Base-by-base conservation (phyloP, 768 basidiomycete species). In the Calocera viscosa region DNA sequence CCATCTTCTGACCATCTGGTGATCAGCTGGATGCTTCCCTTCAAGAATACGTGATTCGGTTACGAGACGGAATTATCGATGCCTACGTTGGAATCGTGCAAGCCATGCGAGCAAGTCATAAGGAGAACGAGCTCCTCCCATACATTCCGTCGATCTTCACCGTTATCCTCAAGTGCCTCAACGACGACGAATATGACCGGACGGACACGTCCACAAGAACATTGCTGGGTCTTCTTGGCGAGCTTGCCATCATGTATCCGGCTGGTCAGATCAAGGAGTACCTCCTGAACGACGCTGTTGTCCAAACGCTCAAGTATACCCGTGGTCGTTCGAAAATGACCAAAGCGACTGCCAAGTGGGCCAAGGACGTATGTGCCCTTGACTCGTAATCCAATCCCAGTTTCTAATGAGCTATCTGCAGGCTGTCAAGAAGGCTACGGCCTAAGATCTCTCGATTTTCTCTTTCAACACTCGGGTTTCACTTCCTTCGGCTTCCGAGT, bases 71-170 rank as follows among this genome's bases (percentile, higher is more conserved):
- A 49, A 97, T 99, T 70, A 79, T 97, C 34, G 96, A 99, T 76
- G 95, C 96, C 1, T 97, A 96, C 73, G 95, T 91, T 2, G 94
- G 95, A 28, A 88, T 99, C 69, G 86, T 97, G 68, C 88, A 91
- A 39, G 94, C 90, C 0, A 79, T 97, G 73, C 94, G 94, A 80
- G 86, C 85, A 72, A 89, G 88, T 0, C 83, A 84, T 24, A 86
- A 91, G 78, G 83, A 73, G 65, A 63, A 74, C 8, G 74, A 88
- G 19, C 81, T 95, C 64, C 77, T 91, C 22, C 82, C 86, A 8
- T 86, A 94, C 73, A 82, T 88, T 1, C 80, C 80, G 28, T 81
- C 80, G 47, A 88, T 98, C 67, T 82, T 98, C 68, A 86, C 70
- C 63, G 78, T 94, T 71, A 82, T 98, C 39, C 81, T 90, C 63